These are phyloP conservation scores for Pogostemon cablin DNA, from an alignment of 257 asterid genomes.

Conservation along the genomic window DNA sequence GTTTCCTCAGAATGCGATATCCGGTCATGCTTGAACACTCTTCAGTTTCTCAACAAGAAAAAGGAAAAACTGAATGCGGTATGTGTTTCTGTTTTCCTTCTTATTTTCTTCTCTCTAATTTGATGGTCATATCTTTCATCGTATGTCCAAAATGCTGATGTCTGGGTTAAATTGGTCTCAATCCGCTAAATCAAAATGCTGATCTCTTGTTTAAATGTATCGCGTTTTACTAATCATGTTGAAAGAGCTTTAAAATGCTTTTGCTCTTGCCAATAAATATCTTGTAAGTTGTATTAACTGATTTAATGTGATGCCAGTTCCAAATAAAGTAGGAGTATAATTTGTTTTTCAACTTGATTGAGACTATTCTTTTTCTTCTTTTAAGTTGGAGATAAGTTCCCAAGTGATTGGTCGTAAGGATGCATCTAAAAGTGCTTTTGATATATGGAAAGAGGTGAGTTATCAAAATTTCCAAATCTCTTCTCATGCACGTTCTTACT, in stretches of 20 bases:
- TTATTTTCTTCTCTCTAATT: constrained; percentile 4
- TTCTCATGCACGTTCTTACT: constrained; percentile 26
- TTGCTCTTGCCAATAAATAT: constrained; percentile 11
- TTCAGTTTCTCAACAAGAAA: constrained; percentile 93
- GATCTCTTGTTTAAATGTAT: background rate
- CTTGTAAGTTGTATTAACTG: constrained; percentile 11
- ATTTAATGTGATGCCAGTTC: constrained; percentile 13
- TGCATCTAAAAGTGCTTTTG: constrained; percentile 79
- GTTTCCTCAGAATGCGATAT: constrained; percentile 79
- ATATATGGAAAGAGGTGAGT: constrained; percentile 95
- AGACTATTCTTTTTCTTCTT: constrained; percentile 24
- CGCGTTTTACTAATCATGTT: background rate
- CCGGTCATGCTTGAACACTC: constrained; percentile 93
- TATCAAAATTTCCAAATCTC: constrained; percentile 27
- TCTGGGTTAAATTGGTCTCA: constrained; percentile 24
- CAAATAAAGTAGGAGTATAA: constrained; percentile 3
- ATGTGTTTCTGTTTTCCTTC: constrained; percentile 31
- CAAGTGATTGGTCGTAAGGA: constrained; percentile 97
- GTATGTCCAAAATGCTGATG: constrained; percentile 32
- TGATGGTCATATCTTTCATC: constrained; percentile 24
- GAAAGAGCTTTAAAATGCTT: background rate
- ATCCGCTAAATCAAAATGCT: constrained; percentile 13
- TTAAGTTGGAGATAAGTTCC: constrained; percentile 79
- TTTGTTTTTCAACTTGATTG: constrained; percentile 26
- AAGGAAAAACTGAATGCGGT: constrained; percentile 81